A percentile compares a stretch with the other conserved stretches of the same genome.
Conservation (phyloP, 192 early-diverging fungal species). For the Mortierella antarctica region DNA sequence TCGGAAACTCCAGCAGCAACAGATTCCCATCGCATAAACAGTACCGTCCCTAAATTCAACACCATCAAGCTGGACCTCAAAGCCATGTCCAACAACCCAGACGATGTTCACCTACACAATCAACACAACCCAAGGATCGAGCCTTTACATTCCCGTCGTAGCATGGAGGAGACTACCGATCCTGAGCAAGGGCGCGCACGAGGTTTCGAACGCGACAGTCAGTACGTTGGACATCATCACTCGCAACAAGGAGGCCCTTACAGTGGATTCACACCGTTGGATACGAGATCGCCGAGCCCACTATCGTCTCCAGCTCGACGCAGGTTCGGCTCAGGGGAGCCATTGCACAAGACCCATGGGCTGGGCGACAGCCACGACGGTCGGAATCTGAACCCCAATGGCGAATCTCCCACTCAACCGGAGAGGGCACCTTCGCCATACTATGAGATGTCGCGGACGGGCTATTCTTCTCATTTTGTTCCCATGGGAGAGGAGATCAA, state of each 20-base stretch:
- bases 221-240: neutral
- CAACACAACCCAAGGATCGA: conserved; percentile 24
- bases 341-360: neutral
- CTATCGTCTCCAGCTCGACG: neutral
- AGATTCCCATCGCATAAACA: neutral
- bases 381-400: conserved; percentile 38
- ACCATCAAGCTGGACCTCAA: conserved; percentile 38
- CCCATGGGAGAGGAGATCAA: conserved; percentile 7
- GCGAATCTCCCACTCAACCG: conserved; percentile 35
- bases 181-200: neutral
- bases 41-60: conserved; percentile 12
- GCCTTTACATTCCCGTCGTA: neutral
- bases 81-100: conserved; percentile 29
- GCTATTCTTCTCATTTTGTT: conserved; percentile 16
- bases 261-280: neutral
- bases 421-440: neutral
- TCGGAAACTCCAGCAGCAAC: neutral
- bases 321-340: neutral
- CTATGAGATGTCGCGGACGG: neutral
- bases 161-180: neutral
- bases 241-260: neutral
- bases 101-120: conserved; percentile 30
- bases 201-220: neutral
- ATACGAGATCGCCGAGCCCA: conserved; percentile 5
- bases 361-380: conserved; percentile 15